Evolutionary conservation across 2,329 filamentous ascomycete species (phyloP).

Genomic region (Teratosphaeria destructans): DNA sequence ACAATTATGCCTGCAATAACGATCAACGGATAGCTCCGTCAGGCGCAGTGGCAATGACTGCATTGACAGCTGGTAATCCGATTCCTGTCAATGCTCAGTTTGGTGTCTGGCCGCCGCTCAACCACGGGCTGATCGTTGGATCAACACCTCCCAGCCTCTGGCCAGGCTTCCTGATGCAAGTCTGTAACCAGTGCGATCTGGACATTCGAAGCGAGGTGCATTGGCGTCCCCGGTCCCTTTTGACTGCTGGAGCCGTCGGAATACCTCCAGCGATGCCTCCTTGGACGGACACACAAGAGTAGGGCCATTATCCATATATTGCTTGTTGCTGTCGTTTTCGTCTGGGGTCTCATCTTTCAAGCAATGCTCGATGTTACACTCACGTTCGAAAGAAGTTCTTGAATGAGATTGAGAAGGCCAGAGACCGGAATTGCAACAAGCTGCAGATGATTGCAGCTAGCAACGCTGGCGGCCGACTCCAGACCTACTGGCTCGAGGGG

Average conservation of each 20-base stretch:
- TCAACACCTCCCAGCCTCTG: neutral
- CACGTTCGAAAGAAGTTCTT: neutral
- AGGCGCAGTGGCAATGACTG: neutral
- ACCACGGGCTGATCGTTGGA: neutral
- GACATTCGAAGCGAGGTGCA: neutral
- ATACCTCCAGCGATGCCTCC: neutral
- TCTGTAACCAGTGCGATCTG: neutral
- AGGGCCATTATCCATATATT: neutral
- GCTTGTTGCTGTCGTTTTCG: neutral
- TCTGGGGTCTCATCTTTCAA: neutral
- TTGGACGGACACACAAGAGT: neutral
- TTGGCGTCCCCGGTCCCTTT: neutral
- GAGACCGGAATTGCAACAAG: neutral
- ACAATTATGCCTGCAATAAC: neutral
- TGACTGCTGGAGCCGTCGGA: neutral
- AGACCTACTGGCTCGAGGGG: neutral
- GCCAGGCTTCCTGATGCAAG: conserved; percentile 1
- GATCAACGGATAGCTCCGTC: neutral
- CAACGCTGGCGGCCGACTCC: neutral
- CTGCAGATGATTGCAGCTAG: neutral
- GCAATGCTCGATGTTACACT: neutral
- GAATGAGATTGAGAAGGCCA: neutral
- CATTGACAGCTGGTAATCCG: neutral
- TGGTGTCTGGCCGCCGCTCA: neutral
- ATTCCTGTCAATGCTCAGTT: neutral